These are phyloP conservation scores for Lachancea fermentati DNA, from an alignment of 805 yeast species.

Conservation along the genomic window DNA sequence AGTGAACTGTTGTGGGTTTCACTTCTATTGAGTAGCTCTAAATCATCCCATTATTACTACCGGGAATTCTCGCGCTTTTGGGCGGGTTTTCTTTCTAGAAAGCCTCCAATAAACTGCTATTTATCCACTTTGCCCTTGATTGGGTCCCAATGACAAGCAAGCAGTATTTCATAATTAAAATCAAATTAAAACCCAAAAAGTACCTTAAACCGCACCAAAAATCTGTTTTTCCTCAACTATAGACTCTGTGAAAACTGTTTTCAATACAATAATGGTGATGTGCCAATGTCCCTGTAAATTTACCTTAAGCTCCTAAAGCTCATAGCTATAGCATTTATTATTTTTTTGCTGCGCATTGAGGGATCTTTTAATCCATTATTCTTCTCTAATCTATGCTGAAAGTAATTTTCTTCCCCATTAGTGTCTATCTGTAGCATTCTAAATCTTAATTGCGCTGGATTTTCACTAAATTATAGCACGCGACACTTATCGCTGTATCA, in stretches of 20 bases:
- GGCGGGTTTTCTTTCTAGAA: slow-evolving; percentile 44
- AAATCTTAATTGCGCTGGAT: no score
- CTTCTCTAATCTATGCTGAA: no score
- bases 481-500: no score
- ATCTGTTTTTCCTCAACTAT: slow-evolving; percentile 33
- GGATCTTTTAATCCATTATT: no score
- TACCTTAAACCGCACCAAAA: slow-evolving; percentile 46
- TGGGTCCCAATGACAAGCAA: slow-evolving; percentile 48
- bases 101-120: slow-evolving; percentile 58
- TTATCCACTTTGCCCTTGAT: slow-evolving; percentile 59
- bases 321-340: no score
- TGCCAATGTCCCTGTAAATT: slow-evolving; percentile 60
- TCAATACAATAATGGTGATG: slow-evolving; percentile 50
- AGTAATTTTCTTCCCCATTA: no score
- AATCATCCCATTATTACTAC: slow-evolving; percentile 31
- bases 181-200: slow-evolving; percentile 51
- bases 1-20: slow-evolving; percentile 5
- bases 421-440: no score
- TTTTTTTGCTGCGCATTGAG: no score
- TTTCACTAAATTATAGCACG: no score
- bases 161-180: slow-evolving; percentile 49
- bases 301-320: slow-evolving; percentile 40
- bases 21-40: slow-evolving; percentile 34
- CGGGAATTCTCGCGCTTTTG: slow-evolving; percentile 38
- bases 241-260: slow-evolving; percentile 31